A percentile compares a stretch with the other conserved stretches of the same genome.
Conservation (phyloP, 2,329 filamentous ascomycete genomes). For the Alternaria arborescens region DNA sequence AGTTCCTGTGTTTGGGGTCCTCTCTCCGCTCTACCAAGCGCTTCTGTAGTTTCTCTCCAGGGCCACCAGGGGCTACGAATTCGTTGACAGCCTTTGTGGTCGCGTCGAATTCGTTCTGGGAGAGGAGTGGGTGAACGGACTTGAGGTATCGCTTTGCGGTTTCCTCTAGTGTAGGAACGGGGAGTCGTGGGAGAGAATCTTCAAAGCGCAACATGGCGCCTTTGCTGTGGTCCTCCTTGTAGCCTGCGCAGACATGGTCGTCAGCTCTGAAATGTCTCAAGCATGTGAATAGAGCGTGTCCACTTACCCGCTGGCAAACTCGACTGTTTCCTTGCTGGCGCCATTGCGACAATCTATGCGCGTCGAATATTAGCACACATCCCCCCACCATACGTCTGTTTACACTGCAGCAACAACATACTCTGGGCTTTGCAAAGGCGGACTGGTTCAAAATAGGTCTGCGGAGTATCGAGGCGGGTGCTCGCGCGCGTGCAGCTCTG, state of each 20-base stretch:
- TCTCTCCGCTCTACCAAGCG: conserved; percentile 81
- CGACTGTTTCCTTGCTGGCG: conserved; percentile 53
- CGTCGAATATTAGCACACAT: conserved; percentile 16
- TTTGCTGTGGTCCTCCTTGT: conserved; percentile 80
- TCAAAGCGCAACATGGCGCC: conserved; percentile 85
- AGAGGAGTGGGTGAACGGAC: conserved; percentile 78
- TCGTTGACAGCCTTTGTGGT: conserved; percentile 86
- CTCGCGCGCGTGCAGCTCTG: conserved; percentile 52
- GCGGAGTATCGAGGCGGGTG: conserved; percentile 50
- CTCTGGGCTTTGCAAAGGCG: conserved; percentile 35
- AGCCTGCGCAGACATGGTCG: conserved; percentile 61
- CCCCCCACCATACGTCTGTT: background rate
- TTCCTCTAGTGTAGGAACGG: conserved; percentile 83
- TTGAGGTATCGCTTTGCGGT: conserved; percentile 83
- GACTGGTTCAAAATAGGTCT: conserved; percentile 40
- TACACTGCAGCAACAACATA: conserved; percentile 26
- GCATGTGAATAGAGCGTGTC: conserved; percentile 23
- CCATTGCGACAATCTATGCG: conserved; percentile 47
- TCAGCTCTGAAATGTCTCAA: conserved; percentile 11
- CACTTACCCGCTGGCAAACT: conserved; percentile 57
- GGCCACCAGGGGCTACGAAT: conserved; percentile 86
- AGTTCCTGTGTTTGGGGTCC: conserved; percentile 85
- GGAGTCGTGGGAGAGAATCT: conserved; percentile 81
- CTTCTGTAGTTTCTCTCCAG: conserved; percentile 85
- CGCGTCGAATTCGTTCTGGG: conserved; percentile 70